Conservation (phyloP, 495 filamentous ascomycete genomes). For the Penicillium bovifimosum region DNA sequence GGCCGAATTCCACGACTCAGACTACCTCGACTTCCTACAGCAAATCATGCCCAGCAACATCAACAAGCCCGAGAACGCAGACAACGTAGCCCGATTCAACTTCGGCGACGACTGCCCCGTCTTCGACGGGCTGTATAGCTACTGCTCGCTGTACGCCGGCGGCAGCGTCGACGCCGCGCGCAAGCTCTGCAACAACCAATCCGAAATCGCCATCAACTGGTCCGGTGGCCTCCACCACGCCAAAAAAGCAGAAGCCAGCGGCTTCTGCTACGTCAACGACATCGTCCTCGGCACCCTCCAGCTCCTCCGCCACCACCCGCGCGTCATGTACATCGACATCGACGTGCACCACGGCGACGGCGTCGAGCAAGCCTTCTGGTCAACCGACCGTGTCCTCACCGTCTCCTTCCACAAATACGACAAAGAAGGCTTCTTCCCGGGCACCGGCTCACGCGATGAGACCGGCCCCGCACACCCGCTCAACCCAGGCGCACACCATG, state of each 20-base stretch:
- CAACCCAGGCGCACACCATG: conserved; percentile 59
- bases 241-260: conserved; percentile 86
- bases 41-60: conserved; percentile 43
- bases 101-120: conserved; percentile 94
- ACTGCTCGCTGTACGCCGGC: conserved; percentile 89
- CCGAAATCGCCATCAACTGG: conserved; percentile 97
- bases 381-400: conserved; percentile 92
- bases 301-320: conserved; percentile 77
- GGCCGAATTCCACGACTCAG: conserved; percentile 74
- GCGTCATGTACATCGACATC: conserved; percentile 96
- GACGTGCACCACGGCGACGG: conserved; percentile 98
- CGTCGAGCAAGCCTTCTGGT: conserved; percentile 95
- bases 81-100: conserved; percentile 57
- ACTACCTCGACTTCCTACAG: conserved; percentile 82
- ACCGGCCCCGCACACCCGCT: conserved; percentile 54
- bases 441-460: conserved; percentile 55
- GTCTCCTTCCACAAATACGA: conserved; percentile 96
- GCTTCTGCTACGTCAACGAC: conserved; percentile 98
- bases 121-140: conserved; percentile 92
- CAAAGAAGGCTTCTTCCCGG: conserved; percentile 72
- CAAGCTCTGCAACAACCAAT: conserved; percentile 77
- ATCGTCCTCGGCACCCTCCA: conserved; percentile 94
- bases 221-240: conserved; percentile 98
- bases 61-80: conserved; percentile 38
- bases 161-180: conserved; percentile 86